Percentiles rank a stretch among this genome's conserved stretches.
Evolutionary conservation across 176 grass and related monocot species (phyloP).

Genomic region (Phragmites australis): DNA sequence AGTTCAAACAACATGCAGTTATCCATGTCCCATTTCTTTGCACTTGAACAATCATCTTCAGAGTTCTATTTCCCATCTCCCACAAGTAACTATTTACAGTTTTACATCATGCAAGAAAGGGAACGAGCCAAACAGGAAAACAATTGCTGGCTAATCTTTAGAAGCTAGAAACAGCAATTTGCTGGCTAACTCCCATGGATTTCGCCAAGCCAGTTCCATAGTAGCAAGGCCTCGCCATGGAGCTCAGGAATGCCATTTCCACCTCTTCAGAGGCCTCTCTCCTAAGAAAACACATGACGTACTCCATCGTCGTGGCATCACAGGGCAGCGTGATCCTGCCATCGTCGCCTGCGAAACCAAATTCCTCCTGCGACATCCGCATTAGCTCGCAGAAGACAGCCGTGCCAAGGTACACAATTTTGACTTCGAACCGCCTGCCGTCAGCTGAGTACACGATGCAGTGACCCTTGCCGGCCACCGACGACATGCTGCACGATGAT

Average conservation of each 20-base stretch:
- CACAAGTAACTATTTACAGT: too few species aligned
- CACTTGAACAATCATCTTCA: too few species aligned
- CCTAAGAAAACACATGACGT: neutral
- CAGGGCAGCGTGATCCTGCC: slow-evolving; percentile 24
- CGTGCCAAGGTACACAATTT: slow-evolving; percentile 17
- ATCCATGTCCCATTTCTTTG: too few species aligned
- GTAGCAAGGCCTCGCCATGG: neutral
- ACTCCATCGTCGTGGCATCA: neutral
- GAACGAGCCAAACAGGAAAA: neutral
- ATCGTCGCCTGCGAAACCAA: slow-evolving; percentile 8
- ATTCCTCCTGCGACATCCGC: slow-evolving; percentile 30
- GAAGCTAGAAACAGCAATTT: neutral
- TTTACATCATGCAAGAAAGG: too few species aligned
- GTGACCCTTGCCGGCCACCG: slow-evolving; percentile 25
- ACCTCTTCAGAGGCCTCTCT: neutral
- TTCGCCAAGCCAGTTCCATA: neutral
- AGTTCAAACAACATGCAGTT: too few species aligned
- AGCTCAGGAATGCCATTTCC: neutral
- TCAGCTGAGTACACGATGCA: slow-evolving; percentile 35
- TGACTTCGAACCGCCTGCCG: slow-evolving; percentile 29
- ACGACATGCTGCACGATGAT: neutral
- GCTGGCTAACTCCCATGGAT: neutral
- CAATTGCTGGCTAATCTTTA: neutral
- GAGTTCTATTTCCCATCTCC: too few species aligned
- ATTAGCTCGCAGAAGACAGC: slow-evolving; percentile 34